Evolutionary conservation across 129 eudicot species (phyloP), one percentile per base, ranked within the genome.

Genomic region (Rutidosis leptorrhynchoides): DNA sequence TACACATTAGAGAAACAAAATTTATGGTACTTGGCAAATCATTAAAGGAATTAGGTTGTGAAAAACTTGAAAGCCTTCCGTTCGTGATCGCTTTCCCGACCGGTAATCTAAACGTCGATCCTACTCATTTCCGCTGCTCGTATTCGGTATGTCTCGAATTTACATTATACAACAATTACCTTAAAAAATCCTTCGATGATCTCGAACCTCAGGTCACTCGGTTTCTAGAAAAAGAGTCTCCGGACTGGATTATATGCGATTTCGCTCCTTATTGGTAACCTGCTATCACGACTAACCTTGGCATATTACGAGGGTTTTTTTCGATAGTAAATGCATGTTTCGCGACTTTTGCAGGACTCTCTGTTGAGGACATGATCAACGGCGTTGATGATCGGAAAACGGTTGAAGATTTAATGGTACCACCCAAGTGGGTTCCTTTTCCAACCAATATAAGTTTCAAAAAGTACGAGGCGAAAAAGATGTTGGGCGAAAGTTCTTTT

Each of bases 171-270:
- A n/a, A n/a, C n/a, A n/a, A n/a, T n/a, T n/a, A n/a, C n/a, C n/a
- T n/a, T n/a, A n/a, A n/a, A n/a, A n/a, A n/a, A n/a, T n/a, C n/a
- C n/a, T n/a, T n/a, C n/a, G n/a, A n/a, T n/a, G n/a, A n/a, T n/a
- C n/a, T n/a, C n/a, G 48, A 73, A 21, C 67, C 73, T 2, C 51
- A 76, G 25, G 23, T 83, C 62, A 64, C 77, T 40, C 46, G 32
- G 17, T 75, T 83, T 53, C 68, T 86, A 5, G 56, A 78, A 23
- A 17, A 49, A 8, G 35, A 82, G 49, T 15, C 49, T 42, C 16
- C 49, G 0, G 58, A 10, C 49, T 42, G 16, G 49, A 42, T 42
- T 10, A 42, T 42, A 42, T 42, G 16, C 12, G 49, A 42, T 11
- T 42, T 42, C 10, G 62, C 21, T 42, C n/a, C 49, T 2, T 42